Base-by-base conservation (phyloP, 345 rosid species). In the Pistacia vera region DNA sequence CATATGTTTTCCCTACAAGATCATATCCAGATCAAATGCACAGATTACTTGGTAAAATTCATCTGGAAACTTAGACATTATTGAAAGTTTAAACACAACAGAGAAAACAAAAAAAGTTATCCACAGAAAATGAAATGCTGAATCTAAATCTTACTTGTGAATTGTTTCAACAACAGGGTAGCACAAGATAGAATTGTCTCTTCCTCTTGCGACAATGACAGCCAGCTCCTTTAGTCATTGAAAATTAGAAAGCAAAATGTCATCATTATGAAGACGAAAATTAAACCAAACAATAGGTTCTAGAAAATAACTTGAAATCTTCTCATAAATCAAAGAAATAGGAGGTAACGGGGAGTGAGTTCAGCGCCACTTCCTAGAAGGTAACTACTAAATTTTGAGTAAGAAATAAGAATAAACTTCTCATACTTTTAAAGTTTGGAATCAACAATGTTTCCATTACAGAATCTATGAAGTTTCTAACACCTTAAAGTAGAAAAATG, bases 131-230 rank as follows among this genome's bases (percentile, higher is more conserved):
- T 12, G 17, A 22, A 80, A 66, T 52, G 36, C 14, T 52, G 54
- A 80, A 78, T 28, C 73, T 3, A 62, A 48, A 56, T 59, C 82
- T 60, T 84, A 94, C 99, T 81, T 94, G 88, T 97, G 98, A 83
- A 96, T 84, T 56, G 98, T 94, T 88, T 94, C 98, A 75, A 94
- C 98, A 78, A 90, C 97, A 14, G 97, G 97, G 77, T 92, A 97
- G 82, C 98, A 91, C 69, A 80, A 79, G 79, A 93, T 85, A 77
- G 97, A 92, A 70, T 88, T 84, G 79, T 91, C 95, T 84, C 88
- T 93, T 80, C 92, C 98, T 81, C 99, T 93, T 17, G 92, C 98
- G 64, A 96, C 97, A 73, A 94, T 88, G 82, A 96, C 97, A 56
- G 97, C 98, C 68, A 96, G 83, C 86, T 96, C 99, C 94, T 91